phyloP scores from a whole-genome alignment of 1,284 basidiomycete genomes.

The Anthracocystis panici-leucophaei region DNA sequence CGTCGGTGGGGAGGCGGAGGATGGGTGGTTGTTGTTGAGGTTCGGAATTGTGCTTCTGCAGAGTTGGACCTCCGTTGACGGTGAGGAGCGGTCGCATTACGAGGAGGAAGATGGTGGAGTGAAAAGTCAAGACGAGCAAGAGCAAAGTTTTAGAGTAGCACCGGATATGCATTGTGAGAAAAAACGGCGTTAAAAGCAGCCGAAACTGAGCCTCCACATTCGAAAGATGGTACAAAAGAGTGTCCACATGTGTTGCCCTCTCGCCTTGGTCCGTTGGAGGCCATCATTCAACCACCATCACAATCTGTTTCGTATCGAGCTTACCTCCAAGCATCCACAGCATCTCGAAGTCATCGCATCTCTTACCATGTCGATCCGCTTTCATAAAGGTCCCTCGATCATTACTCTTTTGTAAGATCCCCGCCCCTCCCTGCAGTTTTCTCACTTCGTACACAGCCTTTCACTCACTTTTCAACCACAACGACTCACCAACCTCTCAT shows the following conservation, averaged over 20 bases:
- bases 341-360: neutral
- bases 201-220: slow-evolving; percentile 5
- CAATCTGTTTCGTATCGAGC: neutral
- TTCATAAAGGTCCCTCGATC: slow-evolving; percentile 42
- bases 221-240: no score
- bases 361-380: slow-evolving; percentile 41
- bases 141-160: no score
- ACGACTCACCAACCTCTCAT: neutral
- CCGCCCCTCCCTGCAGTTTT: no score
- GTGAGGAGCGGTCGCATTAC: neutral
- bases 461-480: neutral
- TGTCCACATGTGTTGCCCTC: no score
- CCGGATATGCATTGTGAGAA: neutral
- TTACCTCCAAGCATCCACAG: no score
- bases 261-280: no score
- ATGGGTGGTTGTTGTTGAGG: slow-evolving; percentile 8
- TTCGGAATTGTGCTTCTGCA: neutral
- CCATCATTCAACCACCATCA: neutral
- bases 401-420: slow-evolving; percentile 45
- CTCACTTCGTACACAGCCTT: neutral
- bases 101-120: neutral
- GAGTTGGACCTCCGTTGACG: neutral
- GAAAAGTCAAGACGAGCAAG: neutral
- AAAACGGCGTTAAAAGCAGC: neutral
- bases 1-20: slow-evolving; percentile 27